phyloP scores from a whole-genome alignment of 768 basidiomycete species.

The Leccinum subgranulosum region DNA sequence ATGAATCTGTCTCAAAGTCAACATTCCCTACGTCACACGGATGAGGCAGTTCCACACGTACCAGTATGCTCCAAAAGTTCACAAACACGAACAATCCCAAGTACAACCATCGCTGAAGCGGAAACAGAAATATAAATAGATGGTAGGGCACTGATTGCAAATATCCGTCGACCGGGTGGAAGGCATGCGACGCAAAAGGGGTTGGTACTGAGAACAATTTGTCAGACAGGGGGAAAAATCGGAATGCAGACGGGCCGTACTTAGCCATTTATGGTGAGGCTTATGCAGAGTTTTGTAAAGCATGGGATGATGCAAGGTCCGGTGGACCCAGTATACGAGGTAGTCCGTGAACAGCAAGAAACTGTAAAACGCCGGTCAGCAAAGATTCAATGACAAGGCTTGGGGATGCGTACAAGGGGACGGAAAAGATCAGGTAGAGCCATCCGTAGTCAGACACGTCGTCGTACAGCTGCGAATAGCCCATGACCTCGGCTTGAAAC shows the following conservation, averaged over 20 bases:
- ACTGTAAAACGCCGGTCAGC: conserved; percentile 31
- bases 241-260: conserved; percentile 43
- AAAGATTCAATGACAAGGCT: not conserved
- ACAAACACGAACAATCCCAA: conserved; percentile 86
- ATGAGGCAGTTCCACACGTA: conserved; percentile 31
- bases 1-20: conserved; percentile 66
- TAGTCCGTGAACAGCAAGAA: conserved; percentile 91
- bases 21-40: not conserved
- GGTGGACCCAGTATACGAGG: conserved; percentile 95
- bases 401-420: conserved; percentile 54
- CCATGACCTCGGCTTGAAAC: conserved; percentile 91
- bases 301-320: conserved; percentile 77
- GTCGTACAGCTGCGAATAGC: conserved; percentile 77
- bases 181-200: conserved; percentile 95
- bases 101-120: conserved; percentile 82
- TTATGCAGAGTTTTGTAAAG: conserved; percentile 94
- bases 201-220: conserved; percentile 69
- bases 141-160: conserved; percentile 95
- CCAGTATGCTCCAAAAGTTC: conserved; percentile 93
- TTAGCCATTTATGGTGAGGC: conserved; percentile 98
- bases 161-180: conserved; percentile 96
- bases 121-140: conserved; percentile 85
- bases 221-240: conserved; percentile 4
- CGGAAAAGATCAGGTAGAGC: conserved; percentile 63
- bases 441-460: conserved; percentile 78